phyloP scores from a whole-genome alignment of 2,329 filamentous ascomycete species.

The Pseudogymnoascus sp. region DNA sequence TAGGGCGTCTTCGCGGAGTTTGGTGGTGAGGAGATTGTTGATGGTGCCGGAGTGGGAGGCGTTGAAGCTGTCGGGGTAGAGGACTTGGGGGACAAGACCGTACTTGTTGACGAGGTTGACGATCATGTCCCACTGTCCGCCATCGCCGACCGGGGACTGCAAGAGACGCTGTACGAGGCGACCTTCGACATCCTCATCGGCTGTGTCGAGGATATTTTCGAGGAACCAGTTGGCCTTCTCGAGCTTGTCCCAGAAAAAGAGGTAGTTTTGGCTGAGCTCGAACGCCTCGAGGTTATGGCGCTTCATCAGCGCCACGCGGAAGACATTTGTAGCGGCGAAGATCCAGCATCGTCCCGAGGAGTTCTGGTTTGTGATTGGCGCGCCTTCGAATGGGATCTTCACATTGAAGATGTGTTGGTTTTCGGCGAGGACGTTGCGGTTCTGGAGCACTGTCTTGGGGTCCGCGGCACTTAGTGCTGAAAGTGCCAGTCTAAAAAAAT shows the following conservation, averaged over 20 bases:
- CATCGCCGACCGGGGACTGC: slow-evolving; percentile 63
- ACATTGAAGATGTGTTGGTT: slow-evolving; percentile 80
- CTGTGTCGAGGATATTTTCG: slow-evolving; percentile 72
- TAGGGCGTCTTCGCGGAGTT: slow-evolving; percentile 80
- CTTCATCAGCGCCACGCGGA: slow-evolving; percentile 81
- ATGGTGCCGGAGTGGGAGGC: slow-evolving; percentile 63
- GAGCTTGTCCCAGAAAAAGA: slow-evolving; percentile 92
- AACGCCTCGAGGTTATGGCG: slow-evolving; percentile 70
- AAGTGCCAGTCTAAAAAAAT: slow-evolving; percentile 56
- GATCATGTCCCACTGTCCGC: slow-evolving; percentile 90
- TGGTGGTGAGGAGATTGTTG: slow-evolving; percentile 70
- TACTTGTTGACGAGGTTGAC: slow-evolving; percentile 81
- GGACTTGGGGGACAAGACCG: slow-evolving; percentile 71
- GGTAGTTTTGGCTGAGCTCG: slow-evolving; percentile 78
- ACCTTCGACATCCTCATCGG: slow-evolving; percentile 61
- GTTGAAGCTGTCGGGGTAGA: slow-evolving; percentile 80
- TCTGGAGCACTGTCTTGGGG: slow-evolving; percentile 58
- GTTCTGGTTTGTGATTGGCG: slow-evolving; percentile 77
- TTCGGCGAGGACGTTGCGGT: slow-evolving; percentile 52
- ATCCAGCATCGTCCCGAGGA: slow-evolving; percentile 83
- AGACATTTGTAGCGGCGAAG: slow-evolving; percentile 86
- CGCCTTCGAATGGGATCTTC: slow-evolving; percentile 73
- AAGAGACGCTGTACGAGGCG: slow-evolving; percentile 66
- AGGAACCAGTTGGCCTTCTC: slow-evolving; percentile 89
- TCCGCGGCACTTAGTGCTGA: slow-evolving; percentile 63